A percentile compares a stretch with the other conserved stretches of the same genome.
These are phyloP conservation scores for Margaritispora aquatica DNA, from an alignment of 495 filamentous ascomycete species.

Conservation along the genomic window DNA sequence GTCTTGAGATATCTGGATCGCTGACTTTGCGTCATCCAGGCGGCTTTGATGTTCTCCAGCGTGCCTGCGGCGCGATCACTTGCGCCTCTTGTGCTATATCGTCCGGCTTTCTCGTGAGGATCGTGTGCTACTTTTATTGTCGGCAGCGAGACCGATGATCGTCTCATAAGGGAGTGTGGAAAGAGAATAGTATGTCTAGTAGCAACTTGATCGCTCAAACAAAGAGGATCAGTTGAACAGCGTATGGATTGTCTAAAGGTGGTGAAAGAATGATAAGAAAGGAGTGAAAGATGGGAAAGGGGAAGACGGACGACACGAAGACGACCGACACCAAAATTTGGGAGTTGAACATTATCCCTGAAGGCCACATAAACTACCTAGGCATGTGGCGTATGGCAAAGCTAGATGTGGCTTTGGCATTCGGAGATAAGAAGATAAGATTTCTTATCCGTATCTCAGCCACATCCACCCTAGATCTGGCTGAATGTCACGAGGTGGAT, in stretches of 20 bases:
- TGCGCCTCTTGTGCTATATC: slow-evolving; percentile 35
- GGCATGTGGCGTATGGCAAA: background rate
- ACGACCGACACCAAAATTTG: background rate
- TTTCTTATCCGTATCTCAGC: background rate
- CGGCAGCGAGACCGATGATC: slow-evolving; percentile 52
- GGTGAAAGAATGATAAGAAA: background rate
- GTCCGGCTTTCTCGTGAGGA: slow-evolving; percentile 50
- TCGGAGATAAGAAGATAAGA: background rate
- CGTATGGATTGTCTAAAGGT: background rate
- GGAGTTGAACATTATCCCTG: background rate
- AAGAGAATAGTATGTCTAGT: background rate
- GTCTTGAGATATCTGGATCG: slow-evolving; percentile 77
- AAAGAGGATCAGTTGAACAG: background rate
- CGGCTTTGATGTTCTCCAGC: slow-evolving; percentile 42
- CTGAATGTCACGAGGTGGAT: background rate
- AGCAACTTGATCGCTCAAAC: background rate
- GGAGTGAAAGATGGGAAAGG: background rate
- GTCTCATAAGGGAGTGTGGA: slow-evolving; percentile 40
- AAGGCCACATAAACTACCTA: background rate
- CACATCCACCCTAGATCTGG: background rate
- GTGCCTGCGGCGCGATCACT: slow-evolving; percentile 33
- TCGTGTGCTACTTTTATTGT: slow-evolving; percentile 50
- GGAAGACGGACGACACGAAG: background rate
- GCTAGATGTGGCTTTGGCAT: background rate
- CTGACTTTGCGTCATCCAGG: slow-evolving; percentile 65